Evolutionary conservation across 164 flowering plant species (phyloP).

Genomic region (Pachysandra terminalis): DNA sequence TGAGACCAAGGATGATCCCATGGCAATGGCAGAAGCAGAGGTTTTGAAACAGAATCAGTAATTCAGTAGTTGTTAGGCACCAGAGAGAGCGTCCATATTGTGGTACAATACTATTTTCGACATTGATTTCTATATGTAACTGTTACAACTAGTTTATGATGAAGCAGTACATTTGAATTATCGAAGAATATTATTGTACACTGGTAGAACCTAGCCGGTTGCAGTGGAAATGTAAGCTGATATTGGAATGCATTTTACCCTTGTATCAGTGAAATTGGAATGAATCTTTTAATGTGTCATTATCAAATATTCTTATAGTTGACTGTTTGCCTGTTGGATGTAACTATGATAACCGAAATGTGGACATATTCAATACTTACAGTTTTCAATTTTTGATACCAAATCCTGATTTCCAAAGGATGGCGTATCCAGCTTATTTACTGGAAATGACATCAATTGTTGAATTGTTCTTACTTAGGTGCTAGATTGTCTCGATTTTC

Average conservation of each 20-base stretch:
- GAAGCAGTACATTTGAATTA: conserved; percentile 4
- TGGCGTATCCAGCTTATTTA: no score
- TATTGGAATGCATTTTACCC: neutral
- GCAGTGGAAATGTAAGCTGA: neutral
- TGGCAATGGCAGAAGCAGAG: conserved; percentile 84
- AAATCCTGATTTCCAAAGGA: no score
- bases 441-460: no score
- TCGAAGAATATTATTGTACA: no score
- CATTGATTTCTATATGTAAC: neutral
- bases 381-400: neutral
- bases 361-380: neutral
- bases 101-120: neutral
- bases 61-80: conserved; percentile 14
- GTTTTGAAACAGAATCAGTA: conserved; percentile 34
- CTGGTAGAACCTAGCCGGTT: neutral
- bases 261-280: neutral
- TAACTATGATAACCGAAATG: neutral
- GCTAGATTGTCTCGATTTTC: no score
- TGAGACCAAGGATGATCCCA: conserved; percentile 60
- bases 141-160: conserved; percentile 5
- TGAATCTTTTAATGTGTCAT: neutral
- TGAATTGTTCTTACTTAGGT: no score
- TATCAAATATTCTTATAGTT: neutral
- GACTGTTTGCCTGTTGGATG: neutral
- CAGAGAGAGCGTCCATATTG: neutral